These are phyloP conservation scores for Colletotrichum sp. DNA, from an alignment of 2,329 filamentous ascomycete genomes.

Conservation along the genomic window DNA sequence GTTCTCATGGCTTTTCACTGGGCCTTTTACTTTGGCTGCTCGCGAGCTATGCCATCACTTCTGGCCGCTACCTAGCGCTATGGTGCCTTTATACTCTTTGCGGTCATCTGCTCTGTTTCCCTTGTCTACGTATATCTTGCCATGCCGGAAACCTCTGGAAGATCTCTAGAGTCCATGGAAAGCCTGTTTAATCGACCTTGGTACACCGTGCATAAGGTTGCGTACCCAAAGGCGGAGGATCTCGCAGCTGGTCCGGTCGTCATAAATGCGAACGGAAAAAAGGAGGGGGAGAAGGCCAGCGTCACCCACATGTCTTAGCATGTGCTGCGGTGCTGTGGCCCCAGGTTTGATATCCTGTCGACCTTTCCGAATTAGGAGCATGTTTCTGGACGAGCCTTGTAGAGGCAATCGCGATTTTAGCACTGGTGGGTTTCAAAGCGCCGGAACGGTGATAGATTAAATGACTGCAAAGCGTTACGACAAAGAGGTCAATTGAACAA, in stretches of 20 bases:
- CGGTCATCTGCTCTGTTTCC: neutral
- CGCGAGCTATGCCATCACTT: conserved; percentile 36
- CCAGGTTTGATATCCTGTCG: neutral
- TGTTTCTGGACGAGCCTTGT: neutral
- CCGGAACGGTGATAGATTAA: neutral
- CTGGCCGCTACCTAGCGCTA: conserved; percentile 33
- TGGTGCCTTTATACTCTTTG: conserved; percentile 18
- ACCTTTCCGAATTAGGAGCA: neutral
- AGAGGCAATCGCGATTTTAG: no score
- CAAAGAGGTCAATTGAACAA: neutral
- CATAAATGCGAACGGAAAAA: neutral
- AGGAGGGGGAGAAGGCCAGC: neutral
- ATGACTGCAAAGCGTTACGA: neutral
- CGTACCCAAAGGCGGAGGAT: conserved; percentile 31
- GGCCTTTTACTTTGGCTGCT: conserved; percentile 38
- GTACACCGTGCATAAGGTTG: conserved; percentile 32
- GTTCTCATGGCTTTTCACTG: conserved; percentile 49
- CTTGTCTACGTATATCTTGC: conserved; percentile 34
- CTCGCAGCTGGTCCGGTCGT: neutral
- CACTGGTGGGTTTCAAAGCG: neutral
- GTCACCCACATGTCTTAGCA: neutral
- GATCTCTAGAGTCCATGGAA: conserved; percentile 34
- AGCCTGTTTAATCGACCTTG: conserved; percentile 30
- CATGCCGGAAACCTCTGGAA: conserved; percentile 34
- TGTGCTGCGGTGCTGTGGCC: neutral